Conservation (phyloP, 1,139 yeast genomes). For the Saccharomyces pastorianus region DNA sequence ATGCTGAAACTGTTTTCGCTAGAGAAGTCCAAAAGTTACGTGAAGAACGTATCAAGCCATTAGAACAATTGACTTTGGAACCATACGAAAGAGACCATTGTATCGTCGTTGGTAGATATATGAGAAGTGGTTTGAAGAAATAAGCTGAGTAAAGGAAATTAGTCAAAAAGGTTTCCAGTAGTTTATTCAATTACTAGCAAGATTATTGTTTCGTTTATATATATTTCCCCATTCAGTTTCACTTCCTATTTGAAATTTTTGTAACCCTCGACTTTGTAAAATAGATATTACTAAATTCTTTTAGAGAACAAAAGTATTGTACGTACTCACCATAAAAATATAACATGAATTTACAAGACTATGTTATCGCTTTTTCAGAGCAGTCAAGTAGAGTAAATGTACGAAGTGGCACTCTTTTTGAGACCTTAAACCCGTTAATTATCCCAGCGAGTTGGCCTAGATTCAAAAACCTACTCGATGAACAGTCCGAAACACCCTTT, state of each 20-base stretch:
- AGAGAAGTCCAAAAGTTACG: conserved; percentile 98
- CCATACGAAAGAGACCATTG: conserved; percentile 99
- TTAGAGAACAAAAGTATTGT: background rate
- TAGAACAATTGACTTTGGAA: conserved; percentile 96
- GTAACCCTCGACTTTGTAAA: conserved; percentile 4
- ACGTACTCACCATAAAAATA: background rate
- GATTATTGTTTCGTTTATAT: background rate
- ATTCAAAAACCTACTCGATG: too few relatives aligned
- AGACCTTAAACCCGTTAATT: too few relatives aligned
- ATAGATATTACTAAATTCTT: conserved; percentile 4
- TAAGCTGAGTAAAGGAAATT: conserved; percentile 7
- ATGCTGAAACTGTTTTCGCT: conserved; percentile 98
- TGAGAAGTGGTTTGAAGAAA: conserved; percentile 65
- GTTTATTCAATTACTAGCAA: background rate
- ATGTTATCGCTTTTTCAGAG: background rate
- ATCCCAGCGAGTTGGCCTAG: too few relatives aligned
- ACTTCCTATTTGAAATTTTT: conserved; percentile 4
- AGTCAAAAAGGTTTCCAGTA: background rate
- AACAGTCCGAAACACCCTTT: too few relatives aligned
- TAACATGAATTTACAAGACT: background rate
- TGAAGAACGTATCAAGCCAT: conserved; percentile 96
- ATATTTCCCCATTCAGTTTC: conserved; percentile 1
- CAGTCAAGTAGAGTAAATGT: background rate
- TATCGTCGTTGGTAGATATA: conserved; percentile 93
- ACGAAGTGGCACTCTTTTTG: too few relatives aligned